phyloP scores from a whole-genome alignment of 176 grass and related monocot species.

The Rhipidocladum racemiflorum region DNA sequence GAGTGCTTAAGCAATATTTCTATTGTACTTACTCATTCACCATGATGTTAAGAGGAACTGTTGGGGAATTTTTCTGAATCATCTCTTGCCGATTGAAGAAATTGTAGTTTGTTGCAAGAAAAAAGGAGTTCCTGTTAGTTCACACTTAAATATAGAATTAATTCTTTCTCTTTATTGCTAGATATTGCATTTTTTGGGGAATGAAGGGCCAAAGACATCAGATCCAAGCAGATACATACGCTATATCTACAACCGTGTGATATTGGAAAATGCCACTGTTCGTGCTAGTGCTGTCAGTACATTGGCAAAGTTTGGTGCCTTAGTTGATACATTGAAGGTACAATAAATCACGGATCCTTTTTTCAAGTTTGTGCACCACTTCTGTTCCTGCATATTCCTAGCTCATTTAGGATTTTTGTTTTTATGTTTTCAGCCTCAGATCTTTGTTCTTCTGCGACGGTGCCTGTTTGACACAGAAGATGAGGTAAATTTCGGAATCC shows the following conservation, averaged over 20 bases:
- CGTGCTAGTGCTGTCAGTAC: constrained; percentile 97
- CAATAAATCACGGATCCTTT: not conserved
- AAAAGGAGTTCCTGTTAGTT: constrained; percentile 1
- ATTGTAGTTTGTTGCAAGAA: not conserved
- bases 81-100: not conserved
- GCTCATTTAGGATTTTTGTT: constrained; percentile 28
- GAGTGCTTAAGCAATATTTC: constrained; percentile 10
- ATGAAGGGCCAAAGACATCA: constrained; percentile 94
- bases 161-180: constrained; percentile 26
- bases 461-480: constrained; percentile 98
- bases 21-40: not conserved
- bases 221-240: constrained; percentile 97
- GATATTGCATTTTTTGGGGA: constrained; percentile 98
- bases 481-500: constrained; percentile 53
- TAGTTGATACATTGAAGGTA: constrained; percentile 91
- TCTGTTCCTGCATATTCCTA: constrained; percentile 11
- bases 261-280: constrained; percentile 98
- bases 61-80: constrained; percentile 18
- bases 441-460: constrained; percentile 93
- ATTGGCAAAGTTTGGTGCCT: constrained; percentile 95
- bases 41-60: constrained; percentile 2
- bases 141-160: not conserved
- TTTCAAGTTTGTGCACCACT: not conserved
- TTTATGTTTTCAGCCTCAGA: constrained; percentile 65
- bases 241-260: constrained; percentile 96